Conservation (phyloP, 2,329 filamentous ascomycete genomes). For the Penicillium janthinellum region DNA sequence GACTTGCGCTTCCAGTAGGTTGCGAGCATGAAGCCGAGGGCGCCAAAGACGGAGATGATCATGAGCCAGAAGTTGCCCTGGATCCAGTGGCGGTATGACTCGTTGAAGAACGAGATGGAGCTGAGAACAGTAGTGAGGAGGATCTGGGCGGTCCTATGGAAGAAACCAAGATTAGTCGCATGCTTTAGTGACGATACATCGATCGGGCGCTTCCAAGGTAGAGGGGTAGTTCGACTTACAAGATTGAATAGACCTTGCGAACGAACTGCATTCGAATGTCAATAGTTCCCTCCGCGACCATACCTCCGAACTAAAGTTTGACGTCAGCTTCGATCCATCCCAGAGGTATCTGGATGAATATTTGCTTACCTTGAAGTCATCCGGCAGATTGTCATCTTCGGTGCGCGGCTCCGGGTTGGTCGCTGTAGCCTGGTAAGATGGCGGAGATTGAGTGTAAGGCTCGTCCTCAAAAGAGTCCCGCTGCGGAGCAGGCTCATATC, state of each 20-base stretch:
- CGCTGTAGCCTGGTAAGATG: slow-evolving; percentile 71
- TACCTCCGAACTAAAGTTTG: slow-evolving; percentile 74
- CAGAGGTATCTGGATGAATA: slow-evolving; percentile 7
- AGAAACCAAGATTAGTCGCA: neutral
- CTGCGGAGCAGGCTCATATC: slow-evolving; percentile 81
- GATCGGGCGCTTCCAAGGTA: neutral
- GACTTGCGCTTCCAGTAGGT: slow-evolving; percentile 96
- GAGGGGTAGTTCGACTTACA: slow-evolving; percentile 53
- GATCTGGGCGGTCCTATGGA: slow-evolving; percentile 75
- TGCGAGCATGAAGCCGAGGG: slow-evolving; percentile 79
- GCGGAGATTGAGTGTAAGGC: slow-evolving; percentile 74
- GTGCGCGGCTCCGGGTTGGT: slow-evolving; percentile 61
- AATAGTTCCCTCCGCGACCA: slow-evolving; percentile 88
- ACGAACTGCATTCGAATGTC: slow-evolving; percentile 97
- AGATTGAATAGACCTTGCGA: slow-evolving; percentile 95
- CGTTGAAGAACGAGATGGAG: slow-evolving; percentile 81
- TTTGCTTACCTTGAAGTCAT: slow-evolving; percentile 83
- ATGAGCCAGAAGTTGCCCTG: slow-evolving; percentile 81
- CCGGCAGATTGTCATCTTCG: slow-evolving; percentile 88
- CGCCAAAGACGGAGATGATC: slow-evolving; percentile 81
- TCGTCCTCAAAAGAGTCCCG: slow-evolving; percentile 80
- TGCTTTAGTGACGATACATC: neutral
- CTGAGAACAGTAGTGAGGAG: slow-evolving; percentile 79
- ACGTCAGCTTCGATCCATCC: slow-evolving; percentile 11
- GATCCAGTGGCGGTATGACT: slow-evolving; percentile 80